Percentiles rank a stretch among this genome's conserved stretches.
phyloP scores from a whole-genome alignment of 306 rosid genomes.

The Chamaecrista fasciculata region DNA sequence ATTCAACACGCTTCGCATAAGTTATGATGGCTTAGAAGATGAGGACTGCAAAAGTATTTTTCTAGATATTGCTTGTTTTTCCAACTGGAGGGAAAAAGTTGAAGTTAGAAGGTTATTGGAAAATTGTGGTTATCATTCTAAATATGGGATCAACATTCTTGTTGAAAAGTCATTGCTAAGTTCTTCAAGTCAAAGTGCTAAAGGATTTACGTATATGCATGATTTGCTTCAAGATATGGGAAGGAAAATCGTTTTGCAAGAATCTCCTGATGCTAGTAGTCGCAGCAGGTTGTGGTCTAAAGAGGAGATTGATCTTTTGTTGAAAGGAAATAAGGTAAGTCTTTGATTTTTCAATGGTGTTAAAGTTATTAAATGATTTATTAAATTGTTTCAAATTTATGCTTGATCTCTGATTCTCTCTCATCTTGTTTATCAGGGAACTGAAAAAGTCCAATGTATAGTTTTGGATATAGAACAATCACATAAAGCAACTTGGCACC shows the following conservation, averaged over 20 bases:
- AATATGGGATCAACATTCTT: neutral
- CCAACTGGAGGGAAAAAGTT: neutral
- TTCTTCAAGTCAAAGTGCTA: neutral
- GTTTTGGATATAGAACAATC: neutral
- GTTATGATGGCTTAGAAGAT: neutral
- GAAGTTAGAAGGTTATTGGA: neutral
- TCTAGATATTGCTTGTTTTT: conserved; percentile 3
- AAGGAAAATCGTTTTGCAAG: neutral
- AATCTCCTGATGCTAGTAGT: neutral
- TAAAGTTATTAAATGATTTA: neutral
- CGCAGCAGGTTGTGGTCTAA: neutral
- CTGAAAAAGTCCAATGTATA: neutral
- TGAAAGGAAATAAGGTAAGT: neutral
- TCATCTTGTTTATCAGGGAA: conserved; percentile 8
- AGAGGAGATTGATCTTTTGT: neutral
- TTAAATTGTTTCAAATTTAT: neutral
- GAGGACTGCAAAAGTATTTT: neutral
- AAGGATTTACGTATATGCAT: no score
- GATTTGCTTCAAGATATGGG: neutral
- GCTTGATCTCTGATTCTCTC: neutral
- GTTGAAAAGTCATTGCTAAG: neutral
- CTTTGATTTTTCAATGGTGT: neutral
- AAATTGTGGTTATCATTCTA: neutral
- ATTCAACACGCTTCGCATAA: neutral
- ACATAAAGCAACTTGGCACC: neutral